These are phyloP conservation scores for Venturia nashicola DNA, from an alignment of 2,329 filamentous ascomycete species.

Conservation along the genomic window DNA sequence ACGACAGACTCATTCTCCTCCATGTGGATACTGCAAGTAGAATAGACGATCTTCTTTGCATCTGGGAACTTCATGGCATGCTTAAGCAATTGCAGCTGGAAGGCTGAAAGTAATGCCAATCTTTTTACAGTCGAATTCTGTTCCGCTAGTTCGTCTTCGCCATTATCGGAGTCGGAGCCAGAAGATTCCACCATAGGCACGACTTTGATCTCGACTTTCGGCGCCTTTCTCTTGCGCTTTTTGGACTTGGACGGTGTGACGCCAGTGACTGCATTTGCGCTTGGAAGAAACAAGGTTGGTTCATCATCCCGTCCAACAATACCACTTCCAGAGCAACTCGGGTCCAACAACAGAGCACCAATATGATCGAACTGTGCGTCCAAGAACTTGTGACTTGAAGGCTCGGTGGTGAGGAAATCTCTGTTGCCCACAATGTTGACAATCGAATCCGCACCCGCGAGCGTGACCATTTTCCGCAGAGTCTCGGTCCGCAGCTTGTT, in stretches of 20 bases:
- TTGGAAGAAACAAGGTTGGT: slow-evolving; percentile 50
- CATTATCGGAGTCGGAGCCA: slow-evolving; percentile 17
- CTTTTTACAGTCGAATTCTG: slow-evolving; percentile 41
- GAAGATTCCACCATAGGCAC: slow-evolving; percentile 9
- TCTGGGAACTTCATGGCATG: slow-evolving; percentile 76
- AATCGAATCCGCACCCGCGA: slow-evolving; percentile 56
- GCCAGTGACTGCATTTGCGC: slow-evolving; percentile 1
- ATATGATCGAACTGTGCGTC: slow-evolving; percentile 54
- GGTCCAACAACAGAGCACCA: slow-evolving; percentile 74
- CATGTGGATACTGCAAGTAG: slow-evolving; percentile 79
- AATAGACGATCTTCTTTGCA: slow-evolving; percentile 72
- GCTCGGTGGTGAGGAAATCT: slow-evolving; percentile 72
- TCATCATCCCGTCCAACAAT: slow-evolving; percentile 82
- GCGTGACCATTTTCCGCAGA: slow-evolving; percentile 70
- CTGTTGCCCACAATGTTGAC: slow-evolving; percentile 60
- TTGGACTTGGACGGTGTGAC: slow-evolving; percentile 17
- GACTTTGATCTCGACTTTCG: slow-evolving; percentile 15
- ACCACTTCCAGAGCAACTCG: slow-evolving; percentile 89
- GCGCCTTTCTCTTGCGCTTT: slow-evolving; percentile 15
- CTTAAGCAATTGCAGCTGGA: slow-evolving; percentile 69
- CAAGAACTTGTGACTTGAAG: slow-evolving; percentile 22
- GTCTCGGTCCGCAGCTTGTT: slow-evolving; percentile 59
- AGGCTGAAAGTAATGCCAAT: slow-evolving; percentile 60
- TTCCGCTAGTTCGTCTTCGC: slow-evolving; percentile 19
- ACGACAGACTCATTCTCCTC: slow-evolving; percentile 88